A percentile compares a stretch with the other conserved stretches of the same genome.
Evolutionary conservation across 2,329 filamentous ascomycete species (phyloP).

Genomic region (Shiraia sp.): DNA sequence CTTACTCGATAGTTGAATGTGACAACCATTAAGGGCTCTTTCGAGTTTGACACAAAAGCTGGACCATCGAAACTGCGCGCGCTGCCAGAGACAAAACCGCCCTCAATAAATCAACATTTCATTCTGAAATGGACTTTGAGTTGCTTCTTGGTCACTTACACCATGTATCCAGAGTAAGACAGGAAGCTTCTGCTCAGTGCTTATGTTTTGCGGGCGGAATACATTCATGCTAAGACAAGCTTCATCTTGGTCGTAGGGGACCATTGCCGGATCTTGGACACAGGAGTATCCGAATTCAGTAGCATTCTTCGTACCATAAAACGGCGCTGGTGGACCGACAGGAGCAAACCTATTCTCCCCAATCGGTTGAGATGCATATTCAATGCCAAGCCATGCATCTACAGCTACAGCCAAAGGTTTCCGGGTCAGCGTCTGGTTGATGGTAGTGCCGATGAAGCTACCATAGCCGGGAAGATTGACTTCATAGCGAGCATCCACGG

Average conservation of each 20-base stretch:
- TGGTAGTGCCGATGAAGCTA: slow-evolving; percentile 42
- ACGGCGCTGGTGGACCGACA: slow-evolving; percentile 42
- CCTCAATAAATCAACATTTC: slow-evolving; percentile 1
- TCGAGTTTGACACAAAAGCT: slow-evolving; percentile 28
- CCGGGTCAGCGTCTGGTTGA: slow-evolving; percentile 44
- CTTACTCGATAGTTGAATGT: slow-evolving; percentile 34
- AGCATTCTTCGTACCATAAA: slow-evolving; percentile 45
- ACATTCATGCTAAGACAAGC: slow-evolving; percentile 35
- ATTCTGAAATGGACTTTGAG: no score
- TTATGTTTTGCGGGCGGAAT: slow-evolving; percentile 23
- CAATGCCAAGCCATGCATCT: slow-evolving; percentile 54
- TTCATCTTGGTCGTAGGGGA: slow-evolving; percentile 20
- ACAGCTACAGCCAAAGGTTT: slow-evolving; percentile 40
- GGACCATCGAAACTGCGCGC: slow-evolving; percentile 32
- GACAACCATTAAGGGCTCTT: slow-evolving; percentile 28
- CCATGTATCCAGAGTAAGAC: slow-evolving; percentile 39
- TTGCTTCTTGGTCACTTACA: slow-evolving; percentile 9
- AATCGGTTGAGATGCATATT: slow-evolving; percentile 46
- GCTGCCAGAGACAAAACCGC: slow-evolving; percentile 23
- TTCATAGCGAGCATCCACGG: background rate
- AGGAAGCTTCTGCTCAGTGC: slow-evolving; percentile 20
- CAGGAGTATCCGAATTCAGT: slow-evolving; percentile 47
- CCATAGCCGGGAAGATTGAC: slow-evolving; percentile 44
- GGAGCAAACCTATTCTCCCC: slow-evolving; percentile 47
- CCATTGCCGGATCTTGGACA: slow-evolving; percentile 47